A percentile compares a stretch with the other conserved stretches of the same genome.
phyloP scores from a whole-genome alignment of 441 rosid genomes.

The Gossypium laxum region DNA sequence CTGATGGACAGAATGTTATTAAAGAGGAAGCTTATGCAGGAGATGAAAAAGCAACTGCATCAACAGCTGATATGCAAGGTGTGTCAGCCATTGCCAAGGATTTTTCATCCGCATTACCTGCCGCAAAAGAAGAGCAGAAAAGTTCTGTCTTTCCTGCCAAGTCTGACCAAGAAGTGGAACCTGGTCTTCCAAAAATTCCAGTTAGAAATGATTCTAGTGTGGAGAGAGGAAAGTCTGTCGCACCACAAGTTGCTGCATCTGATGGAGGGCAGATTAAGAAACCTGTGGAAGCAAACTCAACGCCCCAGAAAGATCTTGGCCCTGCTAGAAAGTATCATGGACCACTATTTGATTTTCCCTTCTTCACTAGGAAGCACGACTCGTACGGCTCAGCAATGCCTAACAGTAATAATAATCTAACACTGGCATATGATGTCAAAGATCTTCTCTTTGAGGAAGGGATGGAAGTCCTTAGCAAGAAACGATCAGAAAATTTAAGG shows the following conservation, averaged over 20 bases:
- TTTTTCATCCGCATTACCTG: conserved; percentile 27
- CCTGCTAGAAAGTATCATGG: conserved; percentile 94
- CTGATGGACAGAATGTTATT: conserved; percentile 33
- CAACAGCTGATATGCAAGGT: conserved; percentile 38
- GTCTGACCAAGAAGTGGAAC: conserved; percentile 72
- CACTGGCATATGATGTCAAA: conserved; percentile 79
- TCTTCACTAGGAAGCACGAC: conserved; percentile 92
- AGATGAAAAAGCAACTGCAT: conserved; percentile 52
- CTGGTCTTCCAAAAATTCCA: conserved; percentile 45
- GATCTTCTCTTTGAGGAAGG: conserved; percentile 94
- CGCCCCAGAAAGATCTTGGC: conserved; percentile 58
- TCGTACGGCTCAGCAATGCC: conserved; percentile 67
- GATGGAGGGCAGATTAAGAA: conserved; percentile 64
- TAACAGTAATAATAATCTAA: conserved; percentile 71
- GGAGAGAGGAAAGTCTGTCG: conserved; percentile 74
- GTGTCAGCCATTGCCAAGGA: conserved; percentile 44
- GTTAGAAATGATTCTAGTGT: conserved; percentile 46
- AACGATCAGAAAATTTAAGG: conserved; percentile 71
- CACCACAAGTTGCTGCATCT: conserved; percentile 36
- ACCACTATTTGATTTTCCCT: conserved; percentile 95
- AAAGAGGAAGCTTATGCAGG: conserved; percentile 57
- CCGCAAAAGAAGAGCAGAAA: conserved; percentile 73
- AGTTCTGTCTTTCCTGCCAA: conserved; percentile 40
- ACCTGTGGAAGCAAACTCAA: conserved; percentile 48
- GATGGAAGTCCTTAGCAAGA: conserved; percentile 60